Base-by-base conservation (phyloP, 31 red algal genomes). In the Odonthalia washingtoniensis region DNA sequence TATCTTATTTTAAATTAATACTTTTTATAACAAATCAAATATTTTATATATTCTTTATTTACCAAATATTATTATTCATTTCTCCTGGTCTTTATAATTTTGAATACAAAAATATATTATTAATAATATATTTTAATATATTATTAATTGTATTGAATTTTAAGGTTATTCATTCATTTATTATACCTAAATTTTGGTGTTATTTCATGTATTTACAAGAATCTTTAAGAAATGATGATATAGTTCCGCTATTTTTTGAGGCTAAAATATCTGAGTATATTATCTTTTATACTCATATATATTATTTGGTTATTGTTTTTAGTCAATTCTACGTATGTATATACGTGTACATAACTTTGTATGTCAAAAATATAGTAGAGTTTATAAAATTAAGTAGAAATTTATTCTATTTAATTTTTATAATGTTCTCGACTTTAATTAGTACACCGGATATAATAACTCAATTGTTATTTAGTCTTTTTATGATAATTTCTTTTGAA, bases 11-110 rank as follows among this genome's bases (percentile, higher is more conserved):
- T 2, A 16, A 75, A 40, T 75, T 75, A 42, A 41, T 16, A 43
- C 2, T 75, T 75, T 75, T 75, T 42, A 75, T 75, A 75, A 75
- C 33, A 39, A 75, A 75, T 5, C 72, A 75, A 75, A 42, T 75
- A 5, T 2, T 14, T 3, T 2, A 5, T 75, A 5, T 42, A 5
- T 75, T 5, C 14, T 40, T 42, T 40, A 5, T 4, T 75, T 75
- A 43, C 18, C 2, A 75, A 3, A 5, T 75, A 35, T 6, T 75
- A 39, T 2, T 16, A 5, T 75, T 75, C 18, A 2, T 75, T 28
- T 2, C 72, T 5, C 72, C 72, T 5, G 72, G 72, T 4, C 14
- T 75, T 3, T 75, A 43, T 75, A 4, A 40, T 5, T 14, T 5
- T 41, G 72, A 75, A 75, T 75, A 43, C 18, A 75, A 75, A 5